Evolutionary conservation across 306 rosid genomes (phyloP), one percentile per base, ranked within the genome.

Genomic region (Trifolium repens): DNA sequence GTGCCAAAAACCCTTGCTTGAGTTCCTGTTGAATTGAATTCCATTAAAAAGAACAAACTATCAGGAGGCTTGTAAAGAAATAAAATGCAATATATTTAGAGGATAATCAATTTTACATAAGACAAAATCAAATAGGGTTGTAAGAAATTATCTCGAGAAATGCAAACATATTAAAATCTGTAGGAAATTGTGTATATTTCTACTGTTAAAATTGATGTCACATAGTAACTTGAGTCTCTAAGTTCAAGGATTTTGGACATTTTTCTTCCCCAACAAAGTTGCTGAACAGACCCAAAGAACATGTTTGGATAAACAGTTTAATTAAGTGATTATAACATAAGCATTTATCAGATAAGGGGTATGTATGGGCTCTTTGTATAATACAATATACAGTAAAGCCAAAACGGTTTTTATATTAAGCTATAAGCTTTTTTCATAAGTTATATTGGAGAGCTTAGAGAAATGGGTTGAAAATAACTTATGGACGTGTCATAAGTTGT

Each of bases 1-100:
- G 86, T 5, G 96, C 98, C 77, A 82, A 85, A 82, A 83, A 84
- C 67, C 98, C 92, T 84, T 91, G 97, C 73, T 91, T 93, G 22
- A 77, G 66, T 86, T 91, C 98, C 98, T 91, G 82, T 79, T 37
- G 46, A 46, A 39, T 3, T 24, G n/a, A 76, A 69, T 81, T 40
- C 40, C 73, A 78, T 78, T n/a, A 19, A 67, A 52, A 67, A 50
- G 24, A 46, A 15, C 11, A 71, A 34, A 32, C 24, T 17, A 63
- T 79, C 46, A 80, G 70, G 17, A 68, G 30, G 52, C 69, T 57
- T 74, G 58, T 40, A 71, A 61, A 60, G 37, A 69, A 54, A 77
- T 78, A 34, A 70, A 78, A 61, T 53, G 67, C 69, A 44, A 58
- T 26, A 60, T 30, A 30, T 57, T 49, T 42, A 27, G 53, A 5